These are phyloP conservation scores for Ambrosia hybrid DNA, from an alignment of 140 eudicot species.

Conservation along the genomic window DNA sequence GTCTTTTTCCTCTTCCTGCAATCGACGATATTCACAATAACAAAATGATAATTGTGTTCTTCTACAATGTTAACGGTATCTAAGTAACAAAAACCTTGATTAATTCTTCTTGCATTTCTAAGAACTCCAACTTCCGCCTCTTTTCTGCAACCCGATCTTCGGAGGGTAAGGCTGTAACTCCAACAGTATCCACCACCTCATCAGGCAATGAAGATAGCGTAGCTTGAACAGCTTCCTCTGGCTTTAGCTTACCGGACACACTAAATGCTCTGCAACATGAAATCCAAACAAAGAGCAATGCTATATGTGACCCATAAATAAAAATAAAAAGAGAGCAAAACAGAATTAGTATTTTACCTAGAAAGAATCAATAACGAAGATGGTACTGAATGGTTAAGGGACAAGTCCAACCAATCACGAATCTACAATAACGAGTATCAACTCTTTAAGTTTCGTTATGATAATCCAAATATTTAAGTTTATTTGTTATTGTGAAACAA, in stretches of 20 bases:
- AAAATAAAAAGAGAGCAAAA: background rate
- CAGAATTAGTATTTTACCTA: constrained; percentile 42
- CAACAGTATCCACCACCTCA: constrained; percentile 84
- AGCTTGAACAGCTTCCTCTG: constrained; percentile 74
- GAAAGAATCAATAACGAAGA: constrained; percentile 85
- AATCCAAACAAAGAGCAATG: constrained; percentile 14
- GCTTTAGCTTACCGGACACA: constrained; percentile 68
- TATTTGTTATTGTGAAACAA: constrained; percentile 15
- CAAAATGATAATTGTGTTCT: background rate
- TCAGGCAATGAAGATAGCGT: constrained; percentile 81
- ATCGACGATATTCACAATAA: background rate
- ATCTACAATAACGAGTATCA: constrained; percentile 53
- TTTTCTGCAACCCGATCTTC: constrained; percentile 81
- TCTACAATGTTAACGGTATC: background rate
- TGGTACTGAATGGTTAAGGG: constrained; percentile 84
- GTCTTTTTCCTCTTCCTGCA: constrained; percentile 64
- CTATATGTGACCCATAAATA: background rate
- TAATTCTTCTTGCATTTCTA: constrained; percentile 79
- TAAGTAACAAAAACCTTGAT: constrained; percentile 55
- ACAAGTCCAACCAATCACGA: constrained; percentile 85
- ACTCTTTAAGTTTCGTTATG: background rate
- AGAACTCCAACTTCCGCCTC: constrained; percentile 75
- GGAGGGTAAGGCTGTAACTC: constrained; percentile 62
- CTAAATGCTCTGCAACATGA: constrained; percentile 54
- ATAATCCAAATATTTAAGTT: background rate